A percentile compares a stretch with the other conserved stretches of the same genome.
These are phyloP conservation scores for Austroboletus festivus DNA, from an alignment of 768 basidiomycete genomes.

Conservation along the genomic window DNA sequence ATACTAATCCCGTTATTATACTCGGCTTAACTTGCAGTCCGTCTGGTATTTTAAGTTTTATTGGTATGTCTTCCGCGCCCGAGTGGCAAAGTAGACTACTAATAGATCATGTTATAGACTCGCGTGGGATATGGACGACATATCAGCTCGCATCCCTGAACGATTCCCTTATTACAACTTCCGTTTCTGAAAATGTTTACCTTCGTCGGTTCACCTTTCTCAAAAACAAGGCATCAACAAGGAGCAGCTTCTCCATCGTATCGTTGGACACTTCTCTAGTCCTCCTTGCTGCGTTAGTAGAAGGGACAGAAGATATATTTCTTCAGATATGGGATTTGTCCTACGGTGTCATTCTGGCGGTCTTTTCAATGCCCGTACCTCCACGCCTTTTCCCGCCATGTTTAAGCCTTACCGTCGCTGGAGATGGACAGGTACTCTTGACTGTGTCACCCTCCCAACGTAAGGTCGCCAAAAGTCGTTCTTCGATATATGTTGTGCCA, in stretches of 20 bases:
- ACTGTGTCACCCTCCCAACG: slow-evolving; percentile 38
- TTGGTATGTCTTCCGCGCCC: slow-evolving; percentile 39
- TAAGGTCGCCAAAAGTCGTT: slow-evolving; percentile 30
- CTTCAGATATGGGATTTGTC: slow-evolving; percentile 69
- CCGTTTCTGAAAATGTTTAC: slow-evolving; percentile 19
- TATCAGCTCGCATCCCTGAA: slow-evolving; percentile 31
- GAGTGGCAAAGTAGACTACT: neutral
- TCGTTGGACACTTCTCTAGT: slow-evolving; percentile 57
- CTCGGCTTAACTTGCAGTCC: slow-evolving; percentile 33
- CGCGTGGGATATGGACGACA: slow-evolving; percentile 42
- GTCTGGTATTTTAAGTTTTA: slow-evolving; percentile 46
- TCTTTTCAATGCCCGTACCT: slow-evolving; percentile 50
- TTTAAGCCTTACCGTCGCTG: slow-evolving; percentile 32
- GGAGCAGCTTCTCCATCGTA: slow-evolving; percentile 36
- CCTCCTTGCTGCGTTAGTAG: slow-evolving; percentile 46
- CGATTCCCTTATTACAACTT: slow-evolving; percentile 24
- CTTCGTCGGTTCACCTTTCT: slow-evolving; percentile 19
- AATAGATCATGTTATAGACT: slow-evolving; percentile 32
- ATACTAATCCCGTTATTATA: neutral
- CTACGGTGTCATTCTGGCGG: slow-evolving; percentile 61
- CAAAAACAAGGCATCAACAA: slow-evolving; percentile 2
- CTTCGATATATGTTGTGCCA: slow-evolving; percentile 60
- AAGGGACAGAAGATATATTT: slow-evolving; percentile 39
- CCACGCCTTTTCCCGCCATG: slow-evolving; percentile 35
- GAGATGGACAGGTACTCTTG: slow-evolving; percentile 50